Conservation (phyloP, 2,329 filamentous ascomycete genomes). For the Berkeleyomyces basicola region DNA sequence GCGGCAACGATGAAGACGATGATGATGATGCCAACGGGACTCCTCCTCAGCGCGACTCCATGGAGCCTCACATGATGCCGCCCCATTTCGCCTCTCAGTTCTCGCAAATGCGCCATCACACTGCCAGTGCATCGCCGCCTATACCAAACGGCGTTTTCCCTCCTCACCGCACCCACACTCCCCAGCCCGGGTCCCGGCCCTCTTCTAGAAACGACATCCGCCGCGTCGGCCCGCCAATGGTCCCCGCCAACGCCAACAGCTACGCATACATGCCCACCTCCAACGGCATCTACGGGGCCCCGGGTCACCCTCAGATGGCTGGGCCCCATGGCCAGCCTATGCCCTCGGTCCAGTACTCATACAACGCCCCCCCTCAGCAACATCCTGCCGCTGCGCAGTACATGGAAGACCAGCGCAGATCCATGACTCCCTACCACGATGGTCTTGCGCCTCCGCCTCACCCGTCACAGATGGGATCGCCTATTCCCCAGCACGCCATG, state of each 20-base stretch:
- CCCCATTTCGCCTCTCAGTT: conserved; percentile 59
- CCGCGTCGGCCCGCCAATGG: conserved; percentile 19
- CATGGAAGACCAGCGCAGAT: conserved; percentile 58
- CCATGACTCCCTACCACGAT: conserved; percentile 35
- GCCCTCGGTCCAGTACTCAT: conserved; percentile 16
- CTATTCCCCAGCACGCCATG: conserved; percentile 21
- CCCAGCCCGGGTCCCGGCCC: conserved; percentile 17
- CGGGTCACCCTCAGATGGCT: conserved; percentile 3
- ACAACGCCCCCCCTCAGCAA: conserved; percentile 20
- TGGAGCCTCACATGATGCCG: conserved; percentile 46
- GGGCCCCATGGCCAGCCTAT: conserved; percentile 1
- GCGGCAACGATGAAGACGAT: conserved; percentile 72
- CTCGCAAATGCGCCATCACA: conserved; percentile 64
- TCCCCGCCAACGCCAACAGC: conserved; percentile 17
- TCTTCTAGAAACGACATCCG: conserved; percentile 20
- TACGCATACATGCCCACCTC: conserved; percentile 11
- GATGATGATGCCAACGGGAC: conserved; percentile 61
- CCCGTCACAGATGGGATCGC: conserved; percentile 39
- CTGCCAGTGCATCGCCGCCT: conserved; percentile 75
- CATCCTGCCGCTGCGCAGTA: conserved; percentile 45
- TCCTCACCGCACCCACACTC: conserved; percentile 18
- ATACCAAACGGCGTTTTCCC: conserved; percentile 55
- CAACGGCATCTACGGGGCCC: conserved; percentile 20
- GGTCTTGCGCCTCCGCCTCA: conserved; percentile 37
- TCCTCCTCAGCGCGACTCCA: conserved; percentile 49